Evolutionary conservation across 2,329 filamentous ascomycete species (phyloP).

Genomic region (Aspergillus neoniger): DNA sequence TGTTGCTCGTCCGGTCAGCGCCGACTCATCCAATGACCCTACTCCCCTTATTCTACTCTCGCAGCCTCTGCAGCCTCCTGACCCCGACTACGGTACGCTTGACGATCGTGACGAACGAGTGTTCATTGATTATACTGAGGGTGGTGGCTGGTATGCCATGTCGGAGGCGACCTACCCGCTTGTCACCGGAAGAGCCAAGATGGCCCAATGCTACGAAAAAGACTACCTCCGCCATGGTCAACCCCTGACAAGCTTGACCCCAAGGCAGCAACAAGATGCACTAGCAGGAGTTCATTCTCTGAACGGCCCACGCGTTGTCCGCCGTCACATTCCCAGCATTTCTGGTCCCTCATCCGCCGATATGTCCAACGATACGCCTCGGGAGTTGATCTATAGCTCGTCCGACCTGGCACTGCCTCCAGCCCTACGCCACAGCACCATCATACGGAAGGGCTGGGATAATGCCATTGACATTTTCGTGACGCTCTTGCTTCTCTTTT

Average conservation of each 20-base stretch:
- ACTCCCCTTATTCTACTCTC: slow-evolving; percentile 81
- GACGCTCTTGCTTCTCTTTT: slow-evolving; percentile 41
- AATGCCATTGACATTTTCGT: slow-evolving; percentile 49
- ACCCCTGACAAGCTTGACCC: slow-evolving; percentile 40
- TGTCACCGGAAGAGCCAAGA: slow-evolving; percentile 69
- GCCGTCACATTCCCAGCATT: slow-evolving; percentile 48
- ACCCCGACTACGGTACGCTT: slow-evolving; percentile 44
- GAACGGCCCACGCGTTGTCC: slow-evolving; percentile 47
- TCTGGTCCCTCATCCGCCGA: slow-evolving; percentile 41
- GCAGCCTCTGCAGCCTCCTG: slow-evolving; percentile 70
- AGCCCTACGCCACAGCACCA: slow-evolving; percentile 44
- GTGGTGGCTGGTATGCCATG: slow-evolving; percentile 92
- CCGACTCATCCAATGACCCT: slow-evolving; percentile 60
- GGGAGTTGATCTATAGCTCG: slow-evolving; percentile 36
- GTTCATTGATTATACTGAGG: slow-evolving; percentile 82
- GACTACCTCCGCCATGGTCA: slow-evolving; percentile 47
- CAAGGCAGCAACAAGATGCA: slow-evolving; percentile 58
- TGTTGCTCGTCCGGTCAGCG: slow-evolving; percentile 71
- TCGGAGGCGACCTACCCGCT: slow-evolving; percentile 84
- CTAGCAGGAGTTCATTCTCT: slow-evolving; percentile 73
- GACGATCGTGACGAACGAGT: slow-evolving; percentile 65
- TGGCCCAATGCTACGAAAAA: slow-evolving; percentile 59
- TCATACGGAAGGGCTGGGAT: slow-evolving; percentile 50
- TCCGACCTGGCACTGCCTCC: slow-evolving; percentile 43
- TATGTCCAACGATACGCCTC: slow-evolving; percentile 41